Conservation (phyloP, 2,329 filamentous ascomycete genomes). For the Colletotrichum cordylinicola region DNA sequence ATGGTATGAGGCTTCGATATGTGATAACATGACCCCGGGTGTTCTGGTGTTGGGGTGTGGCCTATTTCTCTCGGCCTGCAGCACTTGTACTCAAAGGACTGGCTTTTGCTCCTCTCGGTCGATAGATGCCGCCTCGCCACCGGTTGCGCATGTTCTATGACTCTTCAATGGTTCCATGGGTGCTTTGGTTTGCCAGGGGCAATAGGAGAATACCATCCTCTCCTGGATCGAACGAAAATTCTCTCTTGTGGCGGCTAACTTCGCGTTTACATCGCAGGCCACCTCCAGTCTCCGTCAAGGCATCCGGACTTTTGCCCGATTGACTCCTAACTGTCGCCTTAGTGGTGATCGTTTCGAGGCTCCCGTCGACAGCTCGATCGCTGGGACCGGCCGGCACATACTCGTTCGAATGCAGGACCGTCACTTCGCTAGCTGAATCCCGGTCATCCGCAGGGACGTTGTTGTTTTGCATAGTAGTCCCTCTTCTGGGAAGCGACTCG, state of each 20-base stretch:
- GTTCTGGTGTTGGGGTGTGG: neutral
- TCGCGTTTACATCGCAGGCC: neutral
- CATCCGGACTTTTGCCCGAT: neutral
- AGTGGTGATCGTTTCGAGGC: neutral
- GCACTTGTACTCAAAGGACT: neutral
- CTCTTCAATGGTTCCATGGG: neutral
- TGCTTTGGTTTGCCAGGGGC: neutral
- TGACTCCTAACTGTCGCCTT: neutral
- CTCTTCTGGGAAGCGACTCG: neutral
- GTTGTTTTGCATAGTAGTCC: neutral
- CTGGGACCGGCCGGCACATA: neutral
- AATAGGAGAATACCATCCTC: slow-evolving; percentile 24
- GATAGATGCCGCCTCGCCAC: neutral
- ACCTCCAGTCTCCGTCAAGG: neutral
- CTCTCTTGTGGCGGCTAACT: slow-evolving; percentile 23
- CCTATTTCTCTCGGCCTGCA: neutral
- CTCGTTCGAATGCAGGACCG: neutral
- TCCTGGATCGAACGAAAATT: slow-evolving; percentile 33
- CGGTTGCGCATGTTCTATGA: neutral
- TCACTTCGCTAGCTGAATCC: neutral
- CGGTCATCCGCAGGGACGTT: neutral
- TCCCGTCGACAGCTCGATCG: neutral
- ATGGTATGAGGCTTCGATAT: neutral
- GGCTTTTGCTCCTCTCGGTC: neutral
- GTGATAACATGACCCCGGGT: neutral